Evolutionary conservation across 2,329 filamentous ascomycete genomes (phyloP).

Genomic region (Raffaelea albimanens): DNA sequence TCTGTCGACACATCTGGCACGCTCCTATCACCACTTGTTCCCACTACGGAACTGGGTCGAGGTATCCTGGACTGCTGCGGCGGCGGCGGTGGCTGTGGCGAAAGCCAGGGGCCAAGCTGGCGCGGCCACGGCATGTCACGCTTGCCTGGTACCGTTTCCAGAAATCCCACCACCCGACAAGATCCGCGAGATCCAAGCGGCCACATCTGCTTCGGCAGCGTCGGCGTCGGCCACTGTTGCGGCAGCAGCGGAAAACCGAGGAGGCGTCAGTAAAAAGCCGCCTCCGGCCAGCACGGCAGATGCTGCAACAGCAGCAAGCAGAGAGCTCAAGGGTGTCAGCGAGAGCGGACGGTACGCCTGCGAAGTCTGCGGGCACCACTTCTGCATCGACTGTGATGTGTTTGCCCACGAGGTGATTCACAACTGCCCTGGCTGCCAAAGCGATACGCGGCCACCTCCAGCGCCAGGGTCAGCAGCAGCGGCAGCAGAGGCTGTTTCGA

Average conservation of each 20-base stretch:
- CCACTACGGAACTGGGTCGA: conserved; percentile 85
- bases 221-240: conserved; percentile 11
- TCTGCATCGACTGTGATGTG: conserved; percentile 96
- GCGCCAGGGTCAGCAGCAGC: background rate
- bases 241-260: too few relatives aligned
- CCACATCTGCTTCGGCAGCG: background rate
- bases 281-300: conserved; percentile 3
- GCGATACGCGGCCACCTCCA: conserved; percentile 26
- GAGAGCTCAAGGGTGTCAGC: conserved; percentile 55
- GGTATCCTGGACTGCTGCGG: conserved; percentile 71
- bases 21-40: conserved; percentile 91
- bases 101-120: background rate
- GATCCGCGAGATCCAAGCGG: conserved; percentile 4
- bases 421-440: conserved; percentile 87
- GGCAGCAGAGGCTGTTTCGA: background rate
- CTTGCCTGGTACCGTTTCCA: conserved; percentile 69
- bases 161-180: conserved; percentile 19
- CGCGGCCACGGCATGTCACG: conserved; percentile 56
- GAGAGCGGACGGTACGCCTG: conserved; percentile 87
- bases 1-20: conserved; percentile 81
- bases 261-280: too few relatives aligned
- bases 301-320: conserved; percentile 6
- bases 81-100: conserved; percentile 25
- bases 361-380: conserved; percentile 76
- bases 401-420: conserved; percentile 91